phyloP scores from a whole-genome alignment of 768 basidiomycete species.

The Agaricus subrufescens region DNA sequence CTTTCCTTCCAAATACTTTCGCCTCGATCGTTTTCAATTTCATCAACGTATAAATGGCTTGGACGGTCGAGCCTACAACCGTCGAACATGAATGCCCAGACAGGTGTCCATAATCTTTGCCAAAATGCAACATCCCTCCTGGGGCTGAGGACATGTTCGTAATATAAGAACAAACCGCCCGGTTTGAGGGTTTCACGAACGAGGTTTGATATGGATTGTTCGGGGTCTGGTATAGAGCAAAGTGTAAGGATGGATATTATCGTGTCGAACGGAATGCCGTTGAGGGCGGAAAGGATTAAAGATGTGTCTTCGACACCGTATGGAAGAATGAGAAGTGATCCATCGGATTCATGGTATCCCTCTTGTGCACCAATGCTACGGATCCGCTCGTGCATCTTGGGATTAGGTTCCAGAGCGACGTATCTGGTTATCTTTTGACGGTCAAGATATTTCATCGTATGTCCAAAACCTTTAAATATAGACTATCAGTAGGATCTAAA shows the following conservation, averaged over 20 bases:
- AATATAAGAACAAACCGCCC: constrained; percentile 61
- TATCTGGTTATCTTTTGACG: constrained; percentile 51
- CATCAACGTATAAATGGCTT: constrained; percentile 42
- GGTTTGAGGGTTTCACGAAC: constrained; percentile 51
- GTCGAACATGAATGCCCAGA: constrained; percentile 57
- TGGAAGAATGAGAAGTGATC: constrained; percentile 51
- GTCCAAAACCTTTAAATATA: constrained; percentile 48
- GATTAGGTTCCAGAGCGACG: constrained; percentile 70
- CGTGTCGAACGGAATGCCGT: constrained; percentile 44
- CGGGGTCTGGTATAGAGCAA: constrained; percentile 59
- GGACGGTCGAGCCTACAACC: constrained; percentile 64
- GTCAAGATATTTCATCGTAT: constrained; percentile 59
- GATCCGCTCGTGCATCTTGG: constrained; percentile 55
- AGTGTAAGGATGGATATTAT: constrained; percentile 62
- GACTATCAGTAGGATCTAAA: not conserved
- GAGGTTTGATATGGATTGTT: constrained; percentile 41
- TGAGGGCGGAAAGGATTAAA: constrained; percentile 36
- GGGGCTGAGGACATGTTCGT: constrained; percentile 65
- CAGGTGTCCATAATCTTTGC: constrained; percentile 69
- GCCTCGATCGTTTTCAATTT: constrained; percentile 21
- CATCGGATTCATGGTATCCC: constrained; percentile 50
- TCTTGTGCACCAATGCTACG: constrained; percentile 40
- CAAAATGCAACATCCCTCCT: constrained; percentile 56
- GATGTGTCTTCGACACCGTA: constrained; percentile 60
- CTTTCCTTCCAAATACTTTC: constrained; percentile 45